phyloP scores from a whole-genome alignment of 139 green algal species.

The Dunaliella primolecta region DNA sequence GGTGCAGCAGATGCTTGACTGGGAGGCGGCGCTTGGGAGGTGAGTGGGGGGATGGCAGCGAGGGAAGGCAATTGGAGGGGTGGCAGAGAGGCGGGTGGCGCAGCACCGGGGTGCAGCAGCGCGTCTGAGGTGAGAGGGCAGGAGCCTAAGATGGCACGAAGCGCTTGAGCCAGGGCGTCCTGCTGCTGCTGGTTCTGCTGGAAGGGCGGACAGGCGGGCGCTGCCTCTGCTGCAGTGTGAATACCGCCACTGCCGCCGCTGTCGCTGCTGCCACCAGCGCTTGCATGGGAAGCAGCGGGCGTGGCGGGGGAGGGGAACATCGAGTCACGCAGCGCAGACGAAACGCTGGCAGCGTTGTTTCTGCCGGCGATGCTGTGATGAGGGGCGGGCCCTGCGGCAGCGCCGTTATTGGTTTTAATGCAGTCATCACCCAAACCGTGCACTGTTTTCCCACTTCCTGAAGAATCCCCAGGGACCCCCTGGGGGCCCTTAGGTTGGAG shows the following conservation, averaged over 20 bases:
- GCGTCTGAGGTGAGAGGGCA: too few relatives aligned
- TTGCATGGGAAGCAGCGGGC: not conserved
- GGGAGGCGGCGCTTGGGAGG: not conserved
- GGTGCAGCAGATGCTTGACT: not conserved
- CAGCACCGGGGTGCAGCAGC: not conserved
- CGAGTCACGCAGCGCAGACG: not conserved
- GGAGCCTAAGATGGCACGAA: too few relatives aligned
- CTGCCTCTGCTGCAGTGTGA: not conserved
- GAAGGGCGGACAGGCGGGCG: not conserved
- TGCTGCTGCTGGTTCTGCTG: not conserved
- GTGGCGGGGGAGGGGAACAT: not conserved
- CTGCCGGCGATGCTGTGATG: not conserved
- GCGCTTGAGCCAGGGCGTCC: not conserved
- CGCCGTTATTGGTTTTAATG: not conserved
- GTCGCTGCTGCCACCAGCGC: not conserved
- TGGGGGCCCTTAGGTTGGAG: too few relatives aligned
- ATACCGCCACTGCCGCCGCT: not conserved
- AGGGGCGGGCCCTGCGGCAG: not conserved
- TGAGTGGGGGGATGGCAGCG: not conserved
- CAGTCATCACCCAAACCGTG: too few relatives aligned
- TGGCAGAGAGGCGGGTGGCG: too few relatives aligned
- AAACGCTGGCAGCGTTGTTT: not conserved
- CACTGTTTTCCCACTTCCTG: too few relatives aligned
- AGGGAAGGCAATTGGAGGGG: not conserved
- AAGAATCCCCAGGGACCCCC: too few relatives aligned